These are phyloP conservation scores for Blastobotrys chiropterorum DNA, from an alignment of 805 yeast genomes.

Conservation along the genomic window DNA sequence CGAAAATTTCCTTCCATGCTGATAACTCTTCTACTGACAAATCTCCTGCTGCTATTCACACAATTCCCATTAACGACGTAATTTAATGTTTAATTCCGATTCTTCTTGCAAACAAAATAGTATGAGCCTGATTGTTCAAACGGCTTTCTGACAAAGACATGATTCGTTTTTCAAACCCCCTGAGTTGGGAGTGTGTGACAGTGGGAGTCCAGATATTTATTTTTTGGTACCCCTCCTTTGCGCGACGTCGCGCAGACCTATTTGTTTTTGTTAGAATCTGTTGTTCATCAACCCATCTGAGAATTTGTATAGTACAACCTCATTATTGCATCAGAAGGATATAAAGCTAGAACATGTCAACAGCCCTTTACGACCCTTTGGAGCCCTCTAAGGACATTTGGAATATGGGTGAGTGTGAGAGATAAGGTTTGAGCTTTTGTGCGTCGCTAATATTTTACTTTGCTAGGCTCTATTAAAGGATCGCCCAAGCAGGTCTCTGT, in stretches of 20 bases:
- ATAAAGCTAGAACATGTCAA: neutral
- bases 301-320: neutral
- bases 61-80: neutral
- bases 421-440: neutral
- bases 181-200: too few species aligned
- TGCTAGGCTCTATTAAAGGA: neutral
- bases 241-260: neutral
- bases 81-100: neutral
- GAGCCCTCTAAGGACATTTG: neutral
- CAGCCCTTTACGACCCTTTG: neutral
- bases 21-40: neutral
- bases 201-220: neutral
- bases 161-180: too few species aligned
- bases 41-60: neutral
- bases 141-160: too few species aligned
- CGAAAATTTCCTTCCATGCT: neutral
- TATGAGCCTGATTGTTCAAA: too few species aligned
- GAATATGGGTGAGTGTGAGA: neutral
- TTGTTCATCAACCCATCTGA: neutral
- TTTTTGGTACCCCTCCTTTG: neutral
- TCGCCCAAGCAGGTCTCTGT: constrained; percentile 4
- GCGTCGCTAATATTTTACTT: neutral
- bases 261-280: neutral
- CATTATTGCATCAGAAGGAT: neutral
- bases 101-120: too few species aligned